Conservation (phyloP, 192 early-diverging fungal genomes). For the Backusella circina region DNA sequence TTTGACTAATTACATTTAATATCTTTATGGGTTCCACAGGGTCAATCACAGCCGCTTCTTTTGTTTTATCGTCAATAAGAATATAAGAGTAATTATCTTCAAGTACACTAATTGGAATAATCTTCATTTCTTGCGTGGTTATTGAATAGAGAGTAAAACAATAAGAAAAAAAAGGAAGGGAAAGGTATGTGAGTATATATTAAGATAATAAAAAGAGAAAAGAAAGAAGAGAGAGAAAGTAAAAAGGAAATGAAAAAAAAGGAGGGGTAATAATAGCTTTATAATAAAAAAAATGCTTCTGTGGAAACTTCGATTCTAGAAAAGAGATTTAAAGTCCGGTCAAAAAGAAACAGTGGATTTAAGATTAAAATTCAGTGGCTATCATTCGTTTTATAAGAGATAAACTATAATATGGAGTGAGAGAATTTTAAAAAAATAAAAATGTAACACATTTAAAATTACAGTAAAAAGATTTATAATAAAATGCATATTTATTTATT, state of each 20-base stretch:
- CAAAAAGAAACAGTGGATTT: neutral
- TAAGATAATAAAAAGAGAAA: neutral
- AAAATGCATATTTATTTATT: too few relatives aligned
- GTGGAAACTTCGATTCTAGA: neutral
- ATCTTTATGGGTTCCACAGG: conserved; percentile 81
- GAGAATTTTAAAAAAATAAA: too few relatives aligned
- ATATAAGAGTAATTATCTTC: conserved; percentile 91
- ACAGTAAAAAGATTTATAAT: too few relatives aligned
- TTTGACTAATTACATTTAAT: conserved; percentile 48
- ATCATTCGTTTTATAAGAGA: too few relatives aligned
- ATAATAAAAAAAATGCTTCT: conserved; percentile 9
- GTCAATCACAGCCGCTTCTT: conserved; percentile 74
- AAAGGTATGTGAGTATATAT: neutral
- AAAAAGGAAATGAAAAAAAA: neutral
- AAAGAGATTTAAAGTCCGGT: neutral
- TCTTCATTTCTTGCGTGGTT: conserved; percentile 34
- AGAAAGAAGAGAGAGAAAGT: neutral
- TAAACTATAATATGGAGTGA: too few relatives aligned
- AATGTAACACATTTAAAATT: too few relatives aligned
- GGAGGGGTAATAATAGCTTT: neutral
- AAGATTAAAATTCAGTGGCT: neutral
- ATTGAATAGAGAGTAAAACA: neutral
- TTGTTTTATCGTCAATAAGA: conserved; percentile 66
- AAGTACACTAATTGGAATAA: conserved; percentile 63
- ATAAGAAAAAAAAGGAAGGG: neutral